Evolutionary conservation across 495 filamentous ascomycete genomes (phyloP), one percentile per base, ranked within the genome.

Genomic region (Penicillium coffeae): DNA sequence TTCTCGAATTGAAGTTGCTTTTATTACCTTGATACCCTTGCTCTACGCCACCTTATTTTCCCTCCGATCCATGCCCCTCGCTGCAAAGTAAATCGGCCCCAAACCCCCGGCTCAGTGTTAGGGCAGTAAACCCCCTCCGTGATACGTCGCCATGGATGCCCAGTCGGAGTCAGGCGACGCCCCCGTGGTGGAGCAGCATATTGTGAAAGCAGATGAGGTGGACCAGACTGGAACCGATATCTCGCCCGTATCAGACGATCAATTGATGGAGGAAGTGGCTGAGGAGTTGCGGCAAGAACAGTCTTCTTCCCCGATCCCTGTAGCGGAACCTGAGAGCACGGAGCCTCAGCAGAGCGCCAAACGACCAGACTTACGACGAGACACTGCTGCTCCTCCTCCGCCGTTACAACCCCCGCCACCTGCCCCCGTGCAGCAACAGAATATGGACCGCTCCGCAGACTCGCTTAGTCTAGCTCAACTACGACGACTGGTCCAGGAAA

Each of bases 391-490:
- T 37, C 32, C 44, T 25, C 77, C 80, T n/a, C 83, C 81, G 12
- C 73, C 69, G 12, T 65, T 73, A 19, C 82, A 36, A 10, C 25
- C 25, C 10, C 25, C 25, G 4, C 78, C 81, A 3, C 76, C 82
- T 21, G 79, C 81, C 19, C 73, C 77, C 21, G 72, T 68, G 10
- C 66, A 72, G 15, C 67, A 76, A 49, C 67, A 72, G 43, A 68
- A 72, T 18, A 33, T 49, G 22, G 64, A 66, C 15, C 72, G 75
- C 40, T 72, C 80, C 2, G 72, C 81, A 18, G 89, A 93, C 64
- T 95, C 88, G 13, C 74, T 95, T 38, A 95, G 87, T 40, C 72
- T 95, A 37, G 78, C 83, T 48, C 89, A 98, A 68, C 72, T 98
- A 46, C 81, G 79, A 48, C 80, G 80, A 45, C 76, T 98, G 18